These are phyloP conservation scores for Scenedesmus sp. DNA, from an alignment of 163 green algal species.

Conservation along the genomic window DNA sequence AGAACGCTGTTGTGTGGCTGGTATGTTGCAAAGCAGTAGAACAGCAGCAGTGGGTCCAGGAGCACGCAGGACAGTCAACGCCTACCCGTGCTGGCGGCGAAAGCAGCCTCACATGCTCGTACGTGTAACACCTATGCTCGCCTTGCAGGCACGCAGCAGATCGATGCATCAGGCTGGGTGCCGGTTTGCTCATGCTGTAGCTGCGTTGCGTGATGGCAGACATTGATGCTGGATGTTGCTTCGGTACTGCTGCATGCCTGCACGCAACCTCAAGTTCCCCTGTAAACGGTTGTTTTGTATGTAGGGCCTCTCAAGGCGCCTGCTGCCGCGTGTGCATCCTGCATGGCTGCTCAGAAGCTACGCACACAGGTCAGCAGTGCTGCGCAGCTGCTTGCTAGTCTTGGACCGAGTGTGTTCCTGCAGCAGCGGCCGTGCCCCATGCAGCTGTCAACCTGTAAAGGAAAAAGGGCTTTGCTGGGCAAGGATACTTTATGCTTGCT, in stretches of 20 bases:
- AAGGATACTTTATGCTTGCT: too few relatives aligned
- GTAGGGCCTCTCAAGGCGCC: neutral
- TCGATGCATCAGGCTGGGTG: neutral
- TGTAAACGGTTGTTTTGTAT: too few relatives aligned
- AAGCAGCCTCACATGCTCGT: neutral
- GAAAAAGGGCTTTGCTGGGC: too few relatives aligned
- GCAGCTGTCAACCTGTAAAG: too few relatives aligned
- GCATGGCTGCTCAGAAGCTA: neutral
- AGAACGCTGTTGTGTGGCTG: neutral
- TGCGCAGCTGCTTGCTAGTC: too few relatives aligned
- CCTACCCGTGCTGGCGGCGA: neutral
- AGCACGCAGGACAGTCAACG: neutral
- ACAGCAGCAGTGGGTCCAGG: neutral
- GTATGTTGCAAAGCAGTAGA: constrained; percentile 10
- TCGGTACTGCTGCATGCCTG: neutral
- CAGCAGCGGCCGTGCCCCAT: too few relatives aligned
- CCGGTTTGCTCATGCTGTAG: neutral
- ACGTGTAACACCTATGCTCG: too few relatives aligned
- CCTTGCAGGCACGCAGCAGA: neutral
- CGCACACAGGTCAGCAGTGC: neutral
- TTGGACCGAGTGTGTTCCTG: too few relatives aligned
- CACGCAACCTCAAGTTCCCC: too few relatives aligned
- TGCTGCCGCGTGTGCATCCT: neutral
- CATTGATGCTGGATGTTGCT: neutral
- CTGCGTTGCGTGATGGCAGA: neutral